A percentile compares a stretch with the other conserved stretches of the same genome.
Conservation (phyloP, 78 protist genomes). For the Creolimax fragrantissima region DNA sequence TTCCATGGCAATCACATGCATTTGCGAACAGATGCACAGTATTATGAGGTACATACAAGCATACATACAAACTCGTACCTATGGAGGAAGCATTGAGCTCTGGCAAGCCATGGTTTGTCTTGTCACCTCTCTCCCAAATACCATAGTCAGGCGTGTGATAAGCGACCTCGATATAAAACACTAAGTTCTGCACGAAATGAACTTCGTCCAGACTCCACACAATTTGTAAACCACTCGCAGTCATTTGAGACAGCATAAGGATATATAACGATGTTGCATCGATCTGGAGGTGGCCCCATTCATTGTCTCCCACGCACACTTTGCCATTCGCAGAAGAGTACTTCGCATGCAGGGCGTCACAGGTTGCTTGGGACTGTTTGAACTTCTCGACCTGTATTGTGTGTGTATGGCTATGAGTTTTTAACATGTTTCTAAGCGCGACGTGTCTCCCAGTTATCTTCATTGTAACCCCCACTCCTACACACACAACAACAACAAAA, state of each 20-base stretch:
- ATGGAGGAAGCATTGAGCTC: constrained; percentile 30
- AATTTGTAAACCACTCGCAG: constrained; percentile 14
- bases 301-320: not conserved
- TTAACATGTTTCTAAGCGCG: too few relatives aligned
- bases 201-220: constrained; percentile 9
- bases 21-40: too few relatives aligned
- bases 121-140: constrained; percentile 43
- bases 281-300: constrained; percentile 30
- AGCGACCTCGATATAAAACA: constrained; percentile 26
- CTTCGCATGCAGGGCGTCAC: constrained; percentile 22
- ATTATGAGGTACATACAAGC: not conserved
- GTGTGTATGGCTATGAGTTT: too few relatives aligned
- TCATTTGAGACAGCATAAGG: constrained; percentile 32
- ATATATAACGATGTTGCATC: constrained; percentile 30
- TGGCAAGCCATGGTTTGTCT: constrained; percentile 23
- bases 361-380: not conserved
- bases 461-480: too few relatives aligned
- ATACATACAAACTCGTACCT: not conserved
- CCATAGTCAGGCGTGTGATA: constrained; percentile 40
- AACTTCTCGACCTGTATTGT: not conserved
- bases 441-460: too few relatives aligned
- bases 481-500: too few relatives aligned
- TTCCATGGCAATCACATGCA: too few relatives aligned
- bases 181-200: constrained; percentile 25
- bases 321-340: not conserved